Evolutionary conservation across 164 flowering plant species (phyloP).

Genomic region (Nymphaea thermarum): DNA sequence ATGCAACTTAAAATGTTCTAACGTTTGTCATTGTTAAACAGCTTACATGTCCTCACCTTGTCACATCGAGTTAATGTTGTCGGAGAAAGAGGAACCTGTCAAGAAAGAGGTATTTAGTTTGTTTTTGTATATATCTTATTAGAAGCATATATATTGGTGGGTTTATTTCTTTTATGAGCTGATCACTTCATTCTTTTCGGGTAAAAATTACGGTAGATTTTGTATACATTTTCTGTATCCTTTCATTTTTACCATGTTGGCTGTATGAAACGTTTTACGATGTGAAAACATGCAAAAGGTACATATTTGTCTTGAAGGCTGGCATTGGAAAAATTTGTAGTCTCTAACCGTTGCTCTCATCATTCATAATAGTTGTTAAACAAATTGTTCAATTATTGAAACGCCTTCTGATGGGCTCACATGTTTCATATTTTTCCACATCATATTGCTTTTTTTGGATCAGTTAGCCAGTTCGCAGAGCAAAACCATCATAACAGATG

Average conservation of each 20-base stretch:
- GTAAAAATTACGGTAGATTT: background rate
- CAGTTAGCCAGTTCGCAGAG: background rate
- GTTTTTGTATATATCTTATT: no score
- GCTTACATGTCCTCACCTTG: constrained; percentile 87
- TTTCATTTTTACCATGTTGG: no score
- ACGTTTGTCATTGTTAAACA: constrained; percentile 13
- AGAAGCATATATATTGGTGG: background rate
- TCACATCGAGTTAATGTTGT: constrained; percentile 69
- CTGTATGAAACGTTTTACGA: no score
- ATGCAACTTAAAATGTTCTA: background rate
- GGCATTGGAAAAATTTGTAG: no score
- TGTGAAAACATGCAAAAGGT: no score
- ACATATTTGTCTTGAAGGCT: no score
- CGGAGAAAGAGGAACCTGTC: constrained; percentile 72
- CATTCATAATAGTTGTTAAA: no score
- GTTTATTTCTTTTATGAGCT: background rate
- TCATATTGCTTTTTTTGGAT: background rate
- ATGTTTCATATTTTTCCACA: background rate
- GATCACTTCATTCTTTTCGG: background rate
- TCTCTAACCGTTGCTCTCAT: no score
- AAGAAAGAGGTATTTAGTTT: constrained; percentile 52
- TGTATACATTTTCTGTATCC: no score
- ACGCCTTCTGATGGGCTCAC: no score
- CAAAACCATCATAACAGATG: background rate
- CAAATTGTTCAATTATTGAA: no score